phyloP scores from a whole-genome alignment of 2,329 filamentous ascomycete species.

The Xylaria sp. region DNA sequence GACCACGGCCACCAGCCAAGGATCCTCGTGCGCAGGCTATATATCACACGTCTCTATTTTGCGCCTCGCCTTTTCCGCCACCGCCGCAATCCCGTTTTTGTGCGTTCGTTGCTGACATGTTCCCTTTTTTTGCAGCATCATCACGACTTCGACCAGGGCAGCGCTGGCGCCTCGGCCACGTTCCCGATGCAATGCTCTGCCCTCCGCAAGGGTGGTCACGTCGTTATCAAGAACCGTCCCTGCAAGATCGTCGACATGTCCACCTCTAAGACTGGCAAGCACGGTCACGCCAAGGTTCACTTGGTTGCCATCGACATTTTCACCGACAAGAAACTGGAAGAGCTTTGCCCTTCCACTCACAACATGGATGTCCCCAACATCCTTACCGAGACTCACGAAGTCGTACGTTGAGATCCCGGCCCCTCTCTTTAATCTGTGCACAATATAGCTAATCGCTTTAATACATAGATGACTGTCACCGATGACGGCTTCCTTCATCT shows the following conservation, averaged over 20 bases:
- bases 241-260: conserved; percentile 99
- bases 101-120: conserved; percentile 37
- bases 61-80: not conserved
- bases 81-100: not conserved
- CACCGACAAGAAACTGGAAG: conserved; percentile 99
- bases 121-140: conserved; percentile 64
- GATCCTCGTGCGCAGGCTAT: conserved; percentile 13
- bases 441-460: conserved; percentile 34
- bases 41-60: conserved; percentile 5
- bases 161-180: conserved; percentile 94
- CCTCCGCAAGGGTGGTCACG: conserved; percentile 98
- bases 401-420: conserved; percentile 22
- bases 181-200: conserved; percentile 99
- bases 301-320: conserved; percentile 98
- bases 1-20: conserved; percentile 17
- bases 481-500: conserved; percentile 96
- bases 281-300: conserved; percentile 99
- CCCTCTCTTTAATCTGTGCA: not conserved
- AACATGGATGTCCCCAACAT: conserved; percentile 99
- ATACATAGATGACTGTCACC: conserved; percentile 75
- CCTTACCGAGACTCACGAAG: conserved; percentile 90
- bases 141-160: conserved; percentile 85
- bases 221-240: conserved; percentile 97
- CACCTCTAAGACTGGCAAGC: conserved; percentile 99
- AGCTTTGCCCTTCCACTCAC: conserved; percentile 97